Conservation (phyloP, 1,139 yeast genomes). For the Yamadazyma siamensis region DNA sequence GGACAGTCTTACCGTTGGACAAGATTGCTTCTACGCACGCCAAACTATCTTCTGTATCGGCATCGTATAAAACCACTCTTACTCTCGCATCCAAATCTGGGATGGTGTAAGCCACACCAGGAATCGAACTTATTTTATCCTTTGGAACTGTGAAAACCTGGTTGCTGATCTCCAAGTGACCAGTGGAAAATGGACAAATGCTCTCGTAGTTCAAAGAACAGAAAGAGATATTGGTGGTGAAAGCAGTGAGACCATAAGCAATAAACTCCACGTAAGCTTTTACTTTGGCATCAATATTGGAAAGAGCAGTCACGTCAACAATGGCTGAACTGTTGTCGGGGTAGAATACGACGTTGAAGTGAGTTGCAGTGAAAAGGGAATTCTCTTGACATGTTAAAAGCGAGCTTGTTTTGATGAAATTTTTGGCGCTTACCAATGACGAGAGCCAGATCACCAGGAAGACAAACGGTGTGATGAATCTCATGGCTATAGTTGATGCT, state of each 20-base stretch:
- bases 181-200: conserved; percentile 82
- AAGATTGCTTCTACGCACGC: conserved; percentile 94
- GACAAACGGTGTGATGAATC: conserved; percentile 3
- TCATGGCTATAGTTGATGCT: too few species aligned
- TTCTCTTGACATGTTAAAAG: conserved; percentile 89
- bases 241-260: conserved; percentile 78
- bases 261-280: conserved; percentile 64
- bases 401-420: conserved; percentile 58
- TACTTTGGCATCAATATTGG: conserved; percentile 72
- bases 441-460: conserved; percentile 7
- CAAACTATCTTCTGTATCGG: conserved; percentile 40
- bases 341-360: conserved; percentile 69
- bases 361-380: conserved; percentile 86
- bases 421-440: conserved; percentile 18
- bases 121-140: conserved; percentile 53
- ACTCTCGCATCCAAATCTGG: conserved; percentile 96
- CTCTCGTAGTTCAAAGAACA: conserved; percentile 55
- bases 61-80: conserved; percentile 54
- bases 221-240: conserved; percentile 54
- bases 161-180: conserved; percentile 62
- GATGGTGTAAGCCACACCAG: conserved; percentile 80
- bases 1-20: conserved; percentile 89
- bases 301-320: conserved; percentile 73
- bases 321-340: conserved; percentile 62
- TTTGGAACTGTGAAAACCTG: conserved; percentile 46